These are phyloP conservation scores for Vitellaria paradoxa DNA, from an alignment of 179 eudicot genomes.

Conservation along the genomic window DNA sequence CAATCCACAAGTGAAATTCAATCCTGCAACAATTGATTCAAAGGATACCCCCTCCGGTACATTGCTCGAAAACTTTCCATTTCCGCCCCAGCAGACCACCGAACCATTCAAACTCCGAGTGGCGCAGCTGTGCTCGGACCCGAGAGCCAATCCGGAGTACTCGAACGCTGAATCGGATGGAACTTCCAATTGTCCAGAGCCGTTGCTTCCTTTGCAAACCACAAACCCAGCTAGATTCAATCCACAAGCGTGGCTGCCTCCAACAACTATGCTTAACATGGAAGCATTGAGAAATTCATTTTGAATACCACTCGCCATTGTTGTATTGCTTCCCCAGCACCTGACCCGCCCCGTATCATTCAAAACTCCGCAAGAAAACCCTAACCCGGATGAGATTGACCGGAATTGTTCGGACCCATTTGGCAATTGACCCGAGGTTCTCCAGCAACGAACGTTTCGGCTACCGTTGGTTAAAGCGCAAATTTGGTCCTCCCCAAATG, in stretches of 20 bases:
- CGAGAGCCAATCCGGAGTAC: neutral
- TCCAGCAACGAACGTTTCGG: constrained; percentile 59
- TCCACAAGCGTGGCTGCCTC: constrained; percentile 77
- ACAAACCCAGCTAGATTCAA: constrained; percentile 42
- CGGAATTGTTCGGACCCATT: constrained; percentile 21
- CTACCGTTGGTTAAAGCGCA: constrained; percentile 51
- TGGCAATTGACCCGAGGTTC: constrained; percentile 27
- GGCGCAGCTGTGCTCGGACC: neutral
- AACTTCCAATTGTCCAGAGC: constrained; percentile 7
- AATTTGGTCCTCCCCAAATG: constrained; percentile 68
- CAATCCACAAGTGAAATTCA: constrained; percentile 16
- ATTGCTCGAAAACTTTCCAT: constrained; percentile 5
- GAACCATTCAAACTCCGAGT: neutral
- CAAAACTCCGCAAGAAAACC: constrained; percentile 73
- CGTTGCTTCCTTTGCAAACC: constrained; percentile 17
- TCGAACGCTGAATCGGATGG: neutral
- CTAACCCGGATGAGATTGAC: constrained; percentile 71
- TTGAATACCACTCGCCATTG: constrained; percentile 35
- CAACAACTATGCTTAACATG: constrained; percentile 54
- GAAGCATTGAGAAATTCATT: constrained; percentile 32
- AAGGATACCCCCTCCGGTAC: neutral
- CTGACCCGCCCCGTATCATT: constrained; percentile 24
- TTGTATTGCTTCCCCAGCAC: constrained; percentile 60
- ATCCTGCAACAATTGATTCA: constrained; percentile 15
- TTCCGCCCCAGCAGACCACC: constrained; percentile 12